Evolutionary conservation across 192 early-diverging fungal species (phyloP), one percentile per base, ranked within the genome.

Genomic region (Backusella morwellensis): DNA sequence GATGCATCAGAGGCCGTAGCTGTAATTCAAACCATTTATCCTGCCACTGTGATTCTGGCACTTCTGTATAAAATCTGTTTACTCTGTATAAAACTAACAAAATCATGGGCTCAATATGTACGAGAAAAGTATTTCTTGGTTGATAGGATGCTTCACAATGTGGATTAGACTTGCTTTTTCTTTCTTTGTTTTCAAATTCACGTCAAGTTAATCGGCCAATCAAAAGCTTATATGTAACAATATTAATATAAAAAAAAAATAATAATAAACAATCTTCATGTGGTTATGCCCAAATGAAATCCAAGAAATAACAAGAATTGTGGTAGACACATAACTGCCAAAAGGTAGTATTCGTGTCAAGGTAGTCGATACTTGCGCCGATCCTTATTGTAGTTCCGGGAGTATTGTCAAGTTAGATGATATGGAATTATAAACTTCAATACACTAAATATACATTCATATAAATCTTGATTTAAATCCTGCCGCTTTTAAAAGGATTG

Each of bases 331-430:
- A 84, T 85, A 35, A 85, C 78, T 50, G 82, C 82, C 83, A 21
- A 84, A 81, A 52, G 85, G 78, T 35, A 44, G 72, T 0, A 79
- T 85, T 11, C 70, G 70, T 66, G 88, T 83, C 26, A 88, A 73
- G 41, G 81, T 87, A 34, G 81, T 86, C 19, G 87, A 90, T 69
- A 86, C 80, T 17, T 90, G 89, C 38, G 74, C 76, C 6, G 70
- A 35, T 17, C 41, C 41, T 42, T 42, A 42, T 12, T 89, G 88
- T 41, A 38, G 50, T 1, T 67, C 69, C 5, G 82, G 83, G 14
- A 77, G 35, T 35, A 19, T 68, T n/a, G 35, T 35, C 36, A 68
- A 68, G 35, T 35, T 32, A 17, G 2, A 6, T 68, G 0, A 6
- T 32, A 32, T 32, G 9, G 19, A 7, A 29, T 14, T 14, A 14